Evolutionary conservation across 2,329 filamentous ascomycete species (phyloP), one percentile per base, ranked within the genome.

Genomic region (Monosporascus sp.): DNA sequence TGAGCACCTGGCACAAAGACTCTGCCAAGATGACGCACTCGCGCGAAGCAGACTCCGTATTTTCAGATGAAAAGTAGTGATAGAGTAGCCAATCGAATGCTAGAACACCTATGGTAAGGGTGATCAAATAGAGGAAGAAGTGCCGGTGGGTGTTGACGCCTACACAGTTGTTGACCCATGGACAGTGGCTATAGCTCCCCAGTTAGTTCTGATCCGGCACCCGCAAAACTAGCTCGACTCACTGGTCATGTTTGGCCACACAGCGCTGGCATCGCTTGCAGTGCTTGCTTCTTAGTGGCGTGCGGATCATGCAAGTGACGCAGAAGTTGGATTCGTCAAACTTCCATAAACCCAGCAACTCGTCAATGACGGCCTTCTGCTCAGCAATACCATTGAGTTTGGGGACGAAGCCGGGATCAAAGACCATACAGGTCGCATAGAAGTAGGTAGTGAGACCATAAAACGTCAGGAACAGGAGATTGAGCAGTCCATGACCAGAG

Each of bases 211-310:
- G 17, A 44, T 49, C 4, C 17, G 3, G 49, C 28, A 18, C 49
- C 5, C 18, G 14, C 17, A 9, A 9, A 24, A n/a, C 38, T 35
- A 53, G 18, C 20, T 46, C 18, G 31, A 79, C 89, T 79, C 74
- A 95, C 91, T 99, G 94, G 68, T 99, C 94, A 73, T 96, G 91
- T 71, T 95, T 96, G 51, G 93, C 91, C 51, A 99, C 89, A 69
- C 94, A 99, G 59, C 93, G 88, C 64, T 88, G 85, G 69, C 94
- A 99, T 56, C 89, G 82, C 66, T 87, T 88, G 74, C 94, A 99
- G 73, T 99, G 94, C 76, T 97, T 99, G 74, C 92, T 96, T 60
- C 94, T 84, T 56, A 99, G 74, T 3, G 94, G 94, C 60, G 89
- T 93, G 51, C 93, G 84, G 62, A 96, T 89, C 92, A 97, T 96